Evolutionary conservation across 2,329 filamentous ascomycete species (phyloP), one percentile per base, ranked within the genome.

Genomic region (Colletotrichum sp.): DNA sequence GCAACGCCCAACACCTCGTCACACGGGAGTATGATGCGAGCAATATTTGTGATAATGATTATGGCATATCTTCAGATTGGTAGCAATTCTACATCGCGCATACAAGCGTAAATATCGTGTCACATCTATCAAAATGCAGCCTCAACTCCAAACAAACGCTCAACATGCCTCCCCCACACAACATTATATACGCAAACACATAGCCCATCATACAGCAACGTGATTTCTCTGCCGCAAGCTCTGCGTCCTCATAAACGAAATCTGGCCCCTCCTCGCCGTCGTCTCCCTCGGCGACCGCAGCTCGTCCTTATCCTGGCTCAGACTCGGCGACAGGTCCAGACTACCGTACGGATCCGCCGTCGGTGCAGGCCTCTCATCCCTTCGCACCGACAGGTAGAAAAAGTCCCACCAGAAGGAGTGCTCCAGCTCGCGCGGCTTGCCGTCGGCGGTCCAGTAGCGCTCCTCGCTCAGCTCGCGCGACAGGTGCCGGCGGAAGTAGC

Each of bases 391-490:
- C 25, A 86, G 80, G 57, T 84, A 85, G 71, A 88, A 86, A 78
- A 88, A 87, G 76, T 88, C 87, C 77, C 87, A 83, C 65, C 83
- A 72, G 76, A 87, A 88, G 15, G 84, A 84, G 9, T 85, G 83
- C 78, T 87, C 85, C 11, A 88, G 81, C 34, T 83, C 80, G 12
- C 87, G 82, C 59, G 86, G 86, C 72, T 82, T 84, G 12, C 86
- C 85, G 68, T 88, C 86, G 11, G 84, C 82, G 2, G 87, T 88
- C 87, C 87, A 88, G 83, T 86, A 88, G 12, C 86, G 82, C 82
- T 88, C 86, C 80, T 88, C 86, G 77, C 86, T 87, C n/a, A 88
- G 84, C 71, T 88, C 87, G 74, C 83, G 83, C 76, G 85, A 87
- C 11, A 88, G 81, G 75, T 88, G 87, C 5, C 85, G 82, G 1